phyloP scores from a whole-genome alignment of 1,139 yeast genomes.

The Spathaspora sp. region DNA sequence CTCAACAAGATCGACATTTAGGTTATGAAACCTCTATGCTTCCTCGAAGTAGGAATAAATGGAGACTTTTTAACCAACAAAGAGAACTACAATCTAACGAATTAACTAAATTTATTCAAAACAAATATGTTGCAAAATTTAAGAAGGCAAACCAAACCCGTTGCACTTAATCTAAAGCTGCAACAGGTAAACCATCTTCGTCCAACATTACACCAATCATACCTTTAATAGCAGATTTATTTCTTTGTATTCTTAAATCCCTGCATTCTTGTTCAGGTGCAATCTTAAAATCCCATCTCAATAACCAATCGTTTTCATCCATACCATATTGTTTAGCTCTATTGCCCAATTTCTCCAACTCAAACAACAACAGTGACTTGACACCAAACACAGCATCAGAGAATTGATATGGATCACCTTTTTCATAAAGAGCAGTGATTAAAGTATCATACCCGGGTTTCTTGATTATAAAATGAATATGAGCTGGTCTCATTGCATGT shows the following conservation, averaged over 20 bases:
- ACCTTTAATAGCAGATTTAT: conserved; percentile 18
- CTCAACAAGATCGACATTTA: too few species aligned
- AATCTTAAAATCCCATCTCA: conserved; percentile 25
- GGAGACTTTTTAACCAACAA: too few species aligned
- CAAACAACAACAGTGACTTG: conserved; percentile 20
- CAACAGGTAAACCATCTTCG: conserved; percentile 19
- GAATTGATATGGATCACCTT: conserved; percentile 29
- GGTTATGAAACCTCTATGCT: too few species aligned
- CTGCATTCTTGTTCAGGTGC: conserved; percentile 20
- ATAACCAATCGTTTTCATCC: conserved; percentile 23
- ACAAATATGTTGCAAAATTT: too few species aligned
- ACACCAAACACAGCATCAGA: conserved; percentile 34
- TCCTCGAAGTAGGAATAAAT: too few species aligned
- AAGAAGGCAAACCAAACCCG: neutral
- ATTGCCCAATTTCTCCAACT: conserved; percentile 19
- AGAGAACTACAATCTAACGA: too few species aligned
- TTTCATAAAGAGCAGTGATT: conserved; percentile 29
- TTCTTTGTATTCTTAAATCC: conserved; percentile 14
- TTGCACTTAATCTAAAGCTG: conserved; percentile 15
- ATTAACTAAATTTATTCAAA: too few species aligned
- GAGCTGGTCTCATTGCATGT: conserved; percentile 40
- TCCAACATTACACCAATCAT: conserved; percentile 13
- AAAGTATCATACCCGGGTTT: conserved; percentile 27
- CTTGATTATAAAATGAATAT: conserved; percentile 31
- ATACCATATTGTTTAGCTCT: conserved; percentile 20